Conservation (phyloP, 208 protist species). For the Entamoeba dispar region DNA sequence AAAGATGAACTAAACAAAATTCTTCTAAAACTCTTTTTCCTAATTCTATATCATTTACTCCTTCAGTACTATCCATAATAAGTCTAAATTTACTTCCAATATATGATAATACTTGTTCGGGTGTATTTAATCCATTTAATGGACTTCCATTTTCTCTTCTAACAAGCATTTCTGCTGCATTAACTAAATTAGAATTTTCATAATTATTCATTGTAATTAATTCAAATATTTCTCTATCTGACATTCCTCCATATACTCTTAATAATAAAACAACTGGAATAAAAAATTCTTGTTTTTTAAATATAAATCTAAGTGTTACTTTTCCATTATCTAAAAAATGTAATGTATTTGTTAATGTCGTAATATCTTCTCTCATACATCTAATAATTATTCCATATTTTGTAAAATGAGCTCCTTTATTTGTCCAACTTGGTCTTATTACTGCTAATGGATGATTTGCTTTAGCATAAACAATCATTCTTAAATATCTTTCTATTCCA, state of each 20-base stretch:
- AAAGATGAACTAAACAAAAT: constrained; percentile 47
- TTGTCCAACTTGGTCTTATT: constrained; percentile 46
- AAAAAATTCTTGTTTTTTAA: constrained; percentile 53
- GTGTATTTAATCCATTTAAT: constrained; percentile 4
- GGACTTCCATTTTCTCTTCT: neutral
- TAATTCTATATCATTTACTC: constrained; percentile 25
- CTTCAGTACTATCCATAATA: neutral
- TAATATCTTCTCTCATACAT: constrained; percentile 65
- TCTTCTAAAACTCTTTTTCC: constrained; percentile 38
- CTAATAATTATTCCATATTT: constrained; percentile 69
- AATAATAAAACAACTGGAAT: constrained; percentile 49
- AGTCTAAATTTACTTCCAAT: constrained; percentile 17
- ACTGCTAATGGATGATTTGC: constrained; percentile 60
- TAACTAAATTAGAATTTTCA: constrained; percentile 44
- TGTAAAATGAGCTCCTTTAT: constrained; percentile 69
- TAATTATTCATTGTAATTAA: constrained; percentile 27
- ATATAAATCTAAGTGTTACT: constrained; percentile 40
- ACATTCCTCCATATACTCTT: constrained; percentile 38
- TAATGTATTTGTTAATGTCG: constrained; percentile 68
- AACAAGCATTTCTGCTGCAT: constrained; percentile 43
- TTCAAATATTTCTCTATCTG: constrained; percentile 56
- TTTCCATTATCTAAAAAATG: constrained; percentile 71
- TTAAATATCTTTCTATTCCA: constrained; percentile 81
- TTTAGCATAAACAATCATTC: constrained; percentile 70
- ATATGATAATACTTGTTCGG: constrained; percentile 32